phyloP scores from a whole-genome alignment of 169 alveolate genomes.

The Plasmodium fragile region DNA sequence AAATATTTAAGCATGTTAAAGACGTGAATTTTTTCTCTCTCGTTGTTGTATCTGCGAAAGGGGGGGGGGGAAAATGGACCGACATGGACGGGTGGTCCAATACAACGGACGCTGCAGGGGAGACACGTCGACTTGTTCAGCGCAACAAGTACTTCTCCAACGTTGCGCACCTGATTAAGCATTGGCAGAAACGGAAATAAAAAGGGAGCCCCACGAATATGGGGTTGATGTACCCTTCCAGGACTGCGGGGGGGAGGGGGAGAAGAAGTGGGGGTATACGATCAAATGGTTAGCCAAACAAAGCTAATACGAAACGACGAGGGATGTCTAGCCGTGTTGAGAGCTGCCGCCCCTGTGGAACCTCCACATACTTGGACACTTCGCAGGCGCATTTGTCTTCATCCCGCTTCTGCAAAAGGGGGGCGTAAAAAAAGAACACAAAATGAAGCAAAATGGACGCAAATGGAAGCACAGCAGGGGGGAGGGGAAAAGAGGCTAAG shows the following conservation, averaged over 20 bases:
- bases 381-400: constrained; percentile 49
- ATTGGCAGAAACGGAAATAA: constrained; percentile 88
- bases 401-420: constrained; percentile 36
- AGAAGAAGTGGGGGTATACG: background rate
- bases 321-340: background rate
- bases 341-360: background rate
- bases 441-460: too few species aligned
- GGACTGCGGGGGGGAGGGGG: constrained; percentile 17
- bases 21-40: constrained; percentile 24
- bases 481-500: background rate
- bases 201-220: constrained; percentile 87
- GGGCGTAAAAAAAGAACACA: background rate
- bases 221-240: constrained; percentile 85
- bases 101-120: background rate
- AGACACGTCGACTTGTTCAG: background rate
- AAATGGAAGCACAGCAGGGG: background rate
- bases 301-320: background rate
- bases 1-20: constrained; percentile 50
- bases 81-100: background rate
- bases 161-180: constrained; percentile 82
- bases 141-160: background rate
- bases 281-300: background rate
- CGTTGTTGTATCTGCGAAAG: constrained; percentile 78
- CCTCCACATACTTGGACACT: constrained; percentile 56
- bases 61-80: constrained; percentile 44